Percentiles rank a stretch among this genome's conserved stretches.
Conservation (phyloP, 2,329 filamentous ascomycete species). For the Sarocladium oryzae region DNA sequence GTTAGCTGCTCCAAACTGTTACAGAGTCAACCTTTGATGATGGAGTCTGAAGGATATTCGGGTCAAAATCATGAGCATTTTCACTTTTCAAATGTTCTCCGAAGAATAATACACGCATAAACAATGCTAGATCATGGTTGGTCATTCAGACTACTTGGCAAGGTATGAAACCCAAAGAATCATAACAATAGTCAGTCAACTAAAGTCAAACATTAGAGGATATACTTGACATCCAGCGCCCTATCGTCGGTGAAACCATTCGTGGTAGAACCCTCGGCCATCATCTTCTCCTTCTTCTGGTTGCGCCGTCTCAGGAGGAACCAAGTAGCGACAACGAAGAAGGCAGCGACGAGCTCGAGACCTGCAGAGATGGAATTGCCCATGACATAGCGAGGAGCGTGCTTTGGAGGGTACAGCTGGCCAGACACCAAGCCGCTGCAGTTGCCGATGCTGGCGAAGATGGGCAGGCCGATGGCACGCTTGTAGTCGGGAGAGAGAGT, state of each 20-base stretch:
- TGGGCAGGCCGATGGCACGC: constrained; percentile 38
- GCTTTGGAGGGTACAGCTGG: constrained; percentile 30
- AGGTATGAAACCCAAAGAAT: too few species aligned
- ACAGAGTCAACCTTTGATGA: too few species aligned
- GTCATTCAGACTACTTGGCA: too few species aligned
- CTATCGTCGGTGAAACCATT: constrained; percentile 16
- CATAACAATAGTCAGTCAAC: constrained; percentile 26
- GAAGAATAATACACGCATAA: too few species aligned
- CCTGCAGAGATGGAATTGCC: constrained; percentile 24
- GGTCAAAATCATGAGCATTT: too few species aligned
- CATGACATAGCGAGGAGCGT: constrained; percentile 19
- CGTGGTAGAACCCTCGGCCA: constrained; percentile 16
- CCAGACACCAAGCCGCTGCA: constrained; percentile 40
- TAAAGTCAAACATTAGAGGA: too few species aligned
- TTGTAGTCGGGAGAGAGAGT: constrained; percentile 41
- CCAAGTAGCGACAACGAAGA: constrained; percentile 20
- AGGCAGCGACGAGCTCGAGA: constrained; percentile 19
- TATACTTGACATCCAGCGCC: constrained; percentile 15
- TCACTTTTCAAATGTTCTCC: too few species aligned
- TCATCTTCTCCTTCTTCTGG: constrained; percentile 19
- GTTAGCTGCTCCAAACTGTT: too few species aligned
- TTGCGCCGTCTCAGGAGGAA: constrained; percentile 21
- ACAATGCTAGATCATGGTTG: too few species aligned
- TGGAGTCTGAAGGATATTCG: too few species aligned
- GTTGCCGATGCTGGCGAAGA: constrained; percentile 41